Evolutionary conservation across 139 green algal species (phyloP), one percentile per base, ranked within the genome.

Genomic region (Micromonas pusilla): DNA sequence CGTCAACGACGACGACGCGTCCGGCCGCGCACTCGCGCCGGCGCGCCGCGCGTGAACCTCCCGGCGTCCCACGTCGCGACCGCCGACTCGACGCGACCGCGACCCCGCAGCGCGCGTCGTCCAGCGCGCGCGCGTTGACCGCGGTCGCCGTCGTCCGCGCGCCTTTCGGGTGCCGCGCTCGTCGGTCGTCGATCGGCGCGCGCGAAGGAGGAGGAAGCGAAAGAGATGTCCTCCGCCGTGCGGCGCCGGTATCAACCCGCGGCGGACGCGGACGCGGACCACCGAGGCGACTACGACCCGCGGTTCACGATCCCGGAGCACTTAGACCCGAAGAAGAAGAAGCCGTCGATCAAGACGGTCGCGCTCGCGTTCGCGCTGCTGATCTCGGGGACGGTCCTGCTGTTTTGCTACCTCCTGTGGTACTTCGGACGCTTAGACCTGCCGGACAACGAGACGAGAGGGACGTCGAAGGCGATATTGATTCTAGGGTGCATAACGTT

Each of bases 391-490:
- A 33, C 19, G 20, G 38, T 39, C 3, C 25, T 75, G 5, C 2
- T 30, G 21, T 16, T 60, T 0, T 64, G 19, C 53, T 25, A 26
- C 2, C 31, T 75, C 1, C 31, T 52, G 37, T 72, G 21, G 13
- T 25, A 63, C 20, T 3, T 62, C 1, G 38, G 38, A 13, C n/a
- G 30, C 26, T 62, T 75, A 3, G 37, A 60, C 53, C 38, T 75
- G 4, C 37, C 37, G 3, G 26, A 39, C 52, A 36, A 62, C 37
- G 37, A 3, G 31, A 36, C 60, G 37, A 38, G 68, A 20, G 68
- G 68, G 37, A 75, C 68, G 68, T 38, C 23, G 25, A 33, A 28
- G 37, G 68, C 68, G 72, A 16, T 68, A 31, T n/a, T 70, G 1
- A 45, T 78, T 0, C 4, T 78, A 1, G 72, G 72, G 31, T 67